Conservation (phyloP, 306 rosid genomes). For the Amphicarpaea edgeworthii region DNA sequence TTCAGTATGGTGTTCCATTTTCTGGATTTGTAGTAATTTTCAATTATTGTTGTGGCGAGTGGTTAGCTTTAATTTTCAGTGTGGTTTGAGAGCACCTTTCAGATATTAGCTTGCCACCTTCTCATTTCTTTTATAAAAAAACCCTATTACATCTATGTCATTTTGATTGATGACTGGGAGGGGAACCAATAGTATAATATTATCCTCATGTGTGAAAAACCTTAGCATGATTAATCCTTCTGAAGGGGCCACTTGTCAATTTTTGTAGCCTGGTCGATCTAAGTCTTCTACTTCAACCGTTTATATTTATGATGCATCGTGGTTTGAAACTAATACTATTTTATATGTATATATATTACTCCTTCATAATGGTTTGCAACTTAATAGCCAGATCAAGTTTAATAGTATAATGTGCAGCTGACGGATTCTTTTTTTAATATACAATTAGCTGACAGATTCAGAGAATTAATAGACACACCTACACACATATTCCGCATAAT, state of each 20-base stretch:
- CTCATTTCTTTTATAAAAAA: not conserved
- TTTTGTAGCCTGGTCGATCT: slow-evolving; percentile 30
- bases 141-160: not conserved
- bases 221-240: slow-evolving; percentile 16
- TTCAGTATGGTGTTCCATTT: not conserved
- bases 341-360: not conserved
- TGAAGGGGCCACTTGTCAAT: slow-evolving; percentile 6
- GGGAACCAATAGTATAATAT: not conserved
- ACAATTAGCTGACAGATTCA: slow-evolving; percentile 5
- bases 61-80: slow-evolving; percentile 38
- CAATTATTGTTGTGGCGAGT: slow-evolving; percentile 9
- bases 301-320: slow-evolving; percentile 14
- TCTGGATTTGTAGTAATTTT: not conserved
- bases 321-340: not conserved
- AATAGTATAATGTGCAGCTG: slow-evolving; percentile 8
- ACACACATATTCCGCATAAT: slow-evolving; percentile 21
- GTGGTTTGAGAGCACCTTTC: slow-evolving; percentile 43
- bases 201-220: not conserved
- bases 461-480: slow-evolving; percentile 38
- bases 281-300: slow-evolving; percentile 21
- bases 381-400: slow-evolving; percentile 7
- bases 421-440: not conserved
- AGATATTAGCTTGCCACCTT: slow-evolving; percentile 29
- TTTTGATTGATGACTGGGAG: not conserved
- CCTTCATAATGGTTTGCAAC: slow-evolving; percentile 1